Evolutionary conservation across 1,139 yeast genomes (phyloP).

Genomic region (Scheffersomyces segobiensis): DNA sequence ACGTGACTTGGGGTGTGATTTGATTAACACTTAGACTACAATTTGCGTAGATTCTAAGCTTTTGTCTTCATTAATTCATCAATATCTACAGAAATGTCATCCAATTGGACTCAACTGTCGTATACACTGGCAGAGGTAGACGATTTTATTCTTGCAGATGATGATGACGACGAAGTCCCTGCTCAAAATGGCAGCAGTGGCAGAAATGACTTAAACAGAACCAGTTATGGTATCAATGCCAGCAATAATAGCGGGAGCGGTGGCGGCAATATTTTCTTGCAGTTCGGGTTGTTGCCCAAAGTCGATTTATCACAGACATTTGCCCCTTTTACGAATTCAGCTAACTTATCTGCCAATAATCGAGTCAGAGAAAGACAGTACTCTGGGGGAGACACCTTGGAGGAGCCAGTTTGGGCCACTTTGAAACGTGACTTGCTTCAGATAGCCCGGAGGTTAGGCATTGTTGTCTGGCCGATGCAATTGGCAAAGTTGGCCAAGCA

Average conservation of each 20-base stretch:
- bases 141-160: conserved; percentile 25
- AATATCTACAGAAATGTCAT: conserved; percentile 5
- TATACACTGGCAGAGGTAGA: conserved; percentile 12
- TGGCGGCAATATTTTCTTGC: neutral
- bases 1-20: neutral
- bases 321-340: conserved; percentile 33
- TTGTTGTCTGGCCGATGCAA: conserved; percentile 73
- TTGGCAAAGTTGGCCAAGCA: conserved; percentile 41
- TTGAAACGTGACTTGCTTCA: conserved; percentile 65
- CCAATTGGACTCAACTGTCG: conserved; percentile 10
- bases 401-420: conserved; percentile 76
- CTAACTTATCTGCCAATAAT: conserved; percentile 43
- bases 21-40: neutral
- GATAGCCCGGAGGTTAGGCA: conserved; percentile 62
- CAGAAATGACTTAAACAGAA: neutral
- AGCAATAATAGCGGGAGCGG: neutral
- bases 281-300: conserved; percentile 29
- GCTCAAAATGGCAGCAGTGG: neutral
- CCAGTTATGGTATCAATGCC: neutral
- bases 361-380: conserved; percentile 70
- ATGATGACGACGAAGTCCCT: conserved; percentile 13
- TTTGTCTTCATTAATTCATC: neutral
- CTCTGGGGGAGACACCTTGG: conserved; percentile 81
- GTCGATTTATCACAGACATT: conserved; percentile 43
- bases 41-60: too few relatives aligned